These are phyloP conservation scores for Ostreobium quekettii DNA, from an alignment of 139 green algal species.

Conservation along the genomic window DNA sequence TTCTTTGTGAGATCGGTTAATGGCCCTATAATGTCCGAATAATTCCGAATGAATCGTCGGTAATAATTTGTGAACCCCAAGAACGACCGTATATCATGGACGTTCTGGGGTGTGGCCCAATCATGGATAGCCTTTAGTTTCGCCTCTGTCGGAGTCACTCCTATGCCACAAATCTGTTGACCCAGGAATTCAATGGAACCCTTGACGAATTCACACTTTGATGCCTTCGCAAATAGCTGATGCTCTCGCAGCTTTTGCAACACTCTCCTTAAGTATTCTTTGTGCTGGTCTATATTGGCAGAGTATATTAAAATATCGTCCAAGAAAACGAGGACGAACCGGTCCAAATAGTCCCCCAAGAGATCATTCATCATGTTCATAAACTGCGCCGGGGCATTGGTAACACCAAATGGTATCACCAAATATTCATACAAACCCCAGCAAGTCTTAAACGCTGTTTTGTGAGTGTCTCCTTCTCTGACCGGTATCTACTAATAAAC, in stretches of 20 bases:
- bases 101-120: constrained; percentile 19
- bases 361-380: constrained; percentile 35
- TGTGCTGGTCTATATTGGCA: constrained; percentile 29
- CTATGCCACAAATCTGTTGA: constrained; percentile 25
- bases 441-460: constrained; percentile 26
- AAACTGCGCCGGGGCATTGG: constrained; percentile 38
- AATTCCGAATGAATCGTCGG: background rate
- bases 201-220: constrained; percentile 36
- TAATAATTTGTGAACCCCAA: background rate
- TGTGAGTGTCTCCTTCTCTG: constrained; percentile 22
- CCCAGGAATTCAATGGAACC: constrained; percentile 30
- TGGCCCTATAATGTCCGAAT: background rate
- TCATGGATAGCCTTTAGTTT: constrained; percentile 22
- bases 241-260: constrained; percentile 29
- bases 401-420: constrained; percentile 34
- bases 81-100: constrained; percentile 2
- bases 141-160: constrained; percentile 21
- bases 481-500: constrained; percentile 11
- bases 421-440: constrained; percentile 32
- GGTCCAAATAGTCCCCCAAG: constrained; percentile 28
- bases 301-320: constrained; percentile 48
- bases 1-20: background rate
- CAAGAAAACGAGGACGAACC: constrained; percentile 43
- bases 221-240: constrained; percentile 29
- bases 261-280: constrained; percentile 27